phyloP scores from a whole-genome alignment of 192 early-diverging fungal species.

The Coemansia pectinata region DNA sequence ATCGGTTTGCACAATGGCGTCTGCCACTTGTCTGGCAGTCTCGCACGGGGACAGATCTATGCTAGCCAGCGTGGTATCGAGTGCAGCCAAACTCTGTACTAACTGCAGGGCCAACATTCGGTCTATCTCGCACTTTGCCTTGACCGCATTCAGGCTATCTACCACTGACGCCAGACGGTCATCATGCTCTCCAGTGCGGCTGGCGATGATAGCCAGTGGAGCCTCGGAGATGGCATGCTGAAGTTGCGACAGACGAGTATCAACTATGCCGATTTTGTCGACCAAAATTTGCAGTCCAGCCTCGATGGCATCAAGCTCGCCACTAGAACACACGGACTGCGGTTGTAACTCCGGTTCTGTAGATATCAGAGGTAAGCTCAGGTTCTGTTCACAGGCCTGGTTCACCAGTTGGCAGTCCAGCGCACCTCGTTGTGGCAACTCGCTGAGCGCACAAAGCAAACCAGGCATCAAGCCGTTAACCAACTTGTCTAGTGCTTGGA shows the following conservation, averaged over 20 bases:
- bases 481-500: slow-evolving; percentile 16
- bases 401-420: background rate
- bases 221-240: background rate
- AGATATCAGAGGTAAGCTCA: background rate
- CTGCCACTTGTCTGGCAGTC: background rate
- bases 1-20: slow-evolving; percentile 4
- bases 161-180: slow-evolving; percentile 6
- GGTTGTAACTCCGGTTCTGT: background rate
- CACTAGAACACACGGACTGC: background rate
- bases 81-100: slow-evolving; percentile 13
- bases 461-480: slow-evolving; percentile 25
- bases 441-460: slow-evolving; percentile 20
- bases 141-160: slow-evolving; percentile 12
- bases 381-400: background rate
- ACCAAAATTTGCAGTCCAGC: background rate
- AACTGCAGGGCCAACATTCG: slow-evolving; percentile 2
- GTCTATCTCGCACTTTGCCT: slow-evolving; percentile 19
- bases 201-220: background rate
- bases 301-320: background rate
- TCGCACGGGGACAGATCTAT: background rate
- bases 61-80: slow-evolving; percentile 16
- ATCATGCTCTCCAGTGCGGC: background rate
- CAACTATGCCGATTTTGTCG: background rate
- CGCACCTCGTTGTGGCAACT: slow-evolving; percentile 2
- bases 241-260: background rate